Conservation (phyloP, 441 rosid species). For the Breynia disticha region DNA sequence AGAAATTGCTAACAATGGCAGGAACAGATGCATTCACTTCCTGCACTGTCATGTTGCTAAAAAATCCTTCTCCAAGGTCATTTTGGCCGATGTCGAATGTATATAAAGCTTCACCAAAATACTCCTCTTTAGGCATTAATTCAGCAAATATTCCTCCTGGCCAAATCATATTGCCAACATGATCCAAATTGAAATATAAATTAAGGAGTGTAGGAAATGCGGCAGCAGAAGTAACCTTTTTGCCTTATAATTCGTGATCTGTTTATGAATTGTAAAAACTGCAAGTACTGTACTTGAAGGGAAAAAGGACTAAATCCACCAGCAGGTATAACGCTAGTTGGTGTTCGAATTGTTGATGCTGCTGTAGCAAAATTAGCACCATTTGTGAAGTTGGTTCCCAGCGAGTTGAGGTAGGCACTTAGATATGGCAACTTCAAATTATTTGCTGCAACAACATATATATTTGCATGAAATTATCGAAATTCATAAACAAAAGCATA, state of each 20-base stretch:
- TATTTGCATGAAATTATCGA: not conserved
- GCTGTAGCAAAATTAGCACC: slow-evolving; percentile 44
- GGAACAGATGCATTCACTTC: slow-evolving; percentile 31
- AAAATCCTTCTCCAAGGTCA: slow-evolving; percentile 25
- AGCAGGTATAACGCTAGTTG: slow-evolving; percentile 16
- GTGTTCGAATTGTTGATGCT: slow-evolving; percentile 28
- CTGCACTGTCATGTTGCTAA: slow-evolving; percentile 18
- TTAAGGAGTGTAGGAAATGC: not conserved
- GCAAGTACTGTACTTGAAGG: slow-evolving; percentile 22
- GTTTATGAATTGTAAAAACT: slow-evolving; percentile 23
- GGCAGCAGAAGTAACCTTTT: slow-evolving; percentile 8
- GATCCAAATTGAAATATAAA: not conserved
- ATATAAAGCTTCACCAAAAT: slow-evolving; percentile 25
- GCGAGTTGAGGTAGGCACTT: slow-evolving; percentile 33
- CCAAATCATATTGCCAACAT: not conserved
- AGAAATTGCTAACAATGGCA: slow-evolving; percentile 19
- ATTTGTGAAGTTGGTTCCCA: slow-evolving; percentile 26
- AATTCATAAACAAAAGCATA: not conserved
- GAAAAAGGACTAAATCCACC: slow-evolving; percentile 31
- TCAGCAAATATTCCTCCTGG: slow-evolving; percentile 22
- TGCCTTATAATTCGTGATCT: slow-evolving; percentile 21
- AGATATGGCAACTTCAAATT: slow-evolving; percentile 25
- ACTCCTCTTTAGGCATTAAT: slow-evolving; percentile 24
- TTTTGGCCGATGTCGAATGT: slow-evolving; percentile 36
- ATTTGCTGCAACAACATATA: slow-evolving; percentile 15